Percentiles rank a stretch among this genome's conserved stretches.
phyloP scores from a whole-genome alignment of 176 grass and related monocot genomes.

The Aegilops tauschii region DNA sequence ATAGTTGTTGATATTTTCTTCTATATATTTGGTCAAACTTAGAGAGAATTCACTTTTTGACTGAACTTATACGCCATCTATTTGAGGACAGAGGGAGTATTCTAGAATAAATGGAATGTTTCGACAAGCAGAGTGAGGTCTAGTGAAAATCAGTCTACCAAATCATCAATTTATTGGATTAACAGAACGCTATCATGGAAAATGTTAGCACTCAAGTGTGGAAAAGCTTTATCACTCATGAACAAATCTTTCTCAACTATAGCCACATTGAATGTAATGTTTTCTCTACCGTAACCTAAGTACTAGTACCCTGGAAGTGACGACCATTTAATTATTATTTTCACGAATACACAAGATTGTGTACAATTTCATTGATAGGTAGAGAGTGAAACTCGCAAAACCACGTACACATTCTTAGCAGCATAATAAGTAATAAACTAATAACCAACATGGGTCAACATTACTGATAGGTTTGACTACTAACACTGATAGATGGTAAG shows the following conservation, averaged over 20 bases:
- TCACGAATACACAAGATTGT: too few species aligned
- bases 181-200: background rate
- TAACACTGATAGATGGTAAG: background rate
- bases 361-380: too few species aligned
- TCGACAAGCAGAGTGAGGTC: background rate
- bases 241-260: background rate
- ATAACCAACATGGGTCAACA: background rate
- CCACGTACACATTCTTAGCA: background rate
- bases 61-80: too few species aligned
- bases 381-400: too few species aligned
- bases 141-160: background rate
- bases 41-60: too few species aligned
- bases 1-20: too few species aligned
- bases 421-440: background rate
- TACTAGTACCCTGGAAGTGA: background rate
- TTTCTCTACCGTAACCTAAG: background rate
- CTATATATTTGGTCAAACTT: too few species aligned
- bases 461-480: background rate
- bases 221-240: background rate
- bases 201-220: background rate
- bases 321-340: background rate
- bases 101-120: background rate
- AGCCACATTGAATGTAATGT: background rate
- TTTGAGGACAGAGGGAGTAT: background rate
- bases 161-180: background rate